Evolutionary conservation across 225 moss, liverwort and hornwort species (phyloP).

Genomic region (Physcomitrium patens): DNA sequence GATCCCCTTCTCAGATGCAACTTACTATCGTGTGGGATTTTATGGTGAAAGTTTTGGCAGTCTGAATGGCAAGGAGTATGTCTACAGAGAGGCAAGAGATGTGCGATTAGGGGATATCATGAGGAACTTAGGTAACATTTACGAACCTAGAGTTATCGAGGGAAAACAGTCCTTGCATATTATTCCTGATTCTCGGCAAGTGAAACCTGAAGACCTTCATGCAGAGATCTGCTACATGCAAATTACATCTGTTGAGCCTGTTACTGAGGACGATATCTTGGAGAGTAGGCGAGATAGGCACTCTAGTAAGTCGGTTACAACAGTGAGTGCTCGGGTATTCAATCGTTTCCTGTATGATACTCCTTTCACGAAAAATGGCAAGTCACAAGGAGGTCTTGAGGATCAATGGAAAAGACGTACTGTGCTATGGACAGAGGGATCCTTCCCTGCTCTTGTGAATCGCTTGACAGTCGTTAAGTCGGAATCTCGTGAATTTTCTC

Average conservation of each 20-base stretch:
- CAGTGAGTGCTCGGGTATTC: constrained; percentile 62
- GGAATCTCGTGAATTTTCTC: constrained; percentile 91
- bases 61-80: constrained; percentile 70
- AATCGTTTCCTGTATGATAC: constrained; percentile 72
- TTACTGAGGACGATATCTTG: constrained; percentile 66
- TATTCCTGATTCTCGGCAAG: constrained; percentile 76
- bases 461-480: constrained; percentile 88
- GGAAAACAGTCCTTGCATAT: constrained; percentile 66
- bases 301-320: constrained; percentile 44
- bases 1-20: constrained; percentile 78
- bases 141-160: constrained; percentile 61
- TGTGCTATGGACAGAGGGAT: constrained; percentile 66
- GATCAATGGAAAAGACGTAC: constrained; percentile 80
- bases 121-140: constrained; percentile 69
- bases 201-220: constrained; percentile 72
- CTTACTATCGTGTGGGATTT: constrained; percentile 79
- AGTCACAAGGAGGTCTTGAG: constrained; percentile 70
- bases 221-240: constrained; percentile 70
- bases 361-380: constrained; percentile 78
- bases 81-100: constrained; percentile 78
- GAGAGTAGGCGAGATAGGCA: constrained; percentile 63
- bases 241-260: constrained; percentile 74
- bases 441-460: constrained; percentile 74
- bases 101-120: constrained; percentile 80
- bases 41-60: constrained; percentile 73